Base-by-base conservation (phyloP, 805 yeast species). In the Ogataea henricii region DNA sequence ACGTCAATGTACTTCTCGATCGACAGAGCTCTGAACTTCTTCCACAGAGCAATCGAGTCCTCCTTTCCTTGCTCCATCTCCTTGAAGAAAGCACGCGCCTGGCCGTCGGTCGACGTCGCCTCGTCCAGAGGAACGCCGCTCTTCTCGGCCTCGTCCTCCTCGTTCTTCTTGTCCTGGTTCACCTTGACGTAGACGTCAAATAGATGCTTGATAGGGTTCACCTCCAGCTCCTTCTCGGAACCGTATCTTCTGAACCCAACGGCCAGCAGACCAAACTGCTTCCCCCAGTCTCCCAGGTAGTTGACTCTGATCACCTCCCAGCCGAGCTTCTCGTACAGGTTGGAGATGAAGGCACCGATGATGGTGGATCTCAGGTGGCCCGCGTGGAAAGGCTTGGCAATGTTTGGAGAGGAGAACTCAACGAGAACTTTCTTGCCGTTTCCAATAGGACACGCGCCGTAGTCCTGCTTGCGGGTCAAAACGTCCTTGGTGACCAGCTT, bases 351-450 rank as follows among this genome's bases (percentile, higher is more conserved):
- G 13, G 98, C 98, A 59, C 99, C 99, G 66, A 94, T 94, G 64
- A 94, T 94, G 38, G 99, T 94, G 26, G 96, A 87, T 71, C 99
- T 85, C 69, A 94, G 81, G 69, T 94, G 99, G 51, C 99, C 99
- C 46, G 99, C 99, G 66, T 94, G 99, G 86, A 94, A 94, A 10
- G 99, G 99, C 72, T 94, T 94, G 56, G 99, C 99, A 63, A 94
- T 92, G 70, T 94, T 94, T 55, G 99, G 99, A 29, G 98, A 91
- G 2, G 97, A 89, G 63, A 94, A 94, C 69, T 94, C 99, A 59
- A 94, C 78, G 38, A 90, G 60, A 14, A 87, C 76, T 53, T 75
- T 85, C 71, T 89, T 86, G 54, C 82, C 83, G 34, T 70, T 69
- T 48, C 94, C 97, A 46, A 87, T 59, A 41, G 90, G 88, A 58